Evolutionary conservation across 352 stramenopile genomes (phyloP).

Genomic region (Pythium volutum): DNA sequence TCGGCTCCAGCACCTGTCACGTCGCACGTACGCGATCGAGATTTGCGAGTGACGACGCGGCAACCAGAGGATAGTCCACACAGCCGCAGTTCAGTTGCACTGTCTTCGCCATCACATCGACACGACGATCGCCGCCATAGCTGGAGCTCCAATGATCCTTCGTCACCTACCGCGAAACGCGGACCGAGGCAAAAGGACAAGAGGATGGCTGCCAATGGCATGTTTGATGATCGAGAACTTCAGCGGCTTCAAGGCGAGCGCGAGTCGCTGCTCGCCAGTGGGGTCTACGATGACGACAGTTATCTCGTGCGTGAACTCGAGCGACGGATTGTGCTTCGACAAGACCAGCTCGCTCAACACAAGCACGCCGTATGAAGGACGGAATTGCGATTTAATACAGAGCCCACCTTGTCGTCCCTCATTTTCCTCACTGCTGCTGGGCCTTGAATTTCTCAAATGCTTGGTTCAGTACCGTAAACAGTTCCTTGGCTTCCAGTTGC

Average conservation of each 20-base stretch:
- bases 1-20: not conserved
- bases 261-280: slow-evolving; percentile 54
- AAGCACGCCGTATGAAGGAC: not conserved
- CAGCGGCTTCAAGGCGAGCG: slow-evolving; percentile 48
- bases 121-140: slow-evolving; percentile 7
- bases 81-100: not conserved
- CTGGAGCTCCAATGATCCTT: slow-evolving; percentile 13
- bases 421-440: slow-evolving; percentile 16
- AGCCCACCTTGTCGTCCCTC: no score
- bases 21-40: not conserved
- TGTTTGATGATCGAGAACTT: slow-evolving; percentile 31
- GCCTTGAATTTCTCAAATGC: slow-evolving; percentile 85
- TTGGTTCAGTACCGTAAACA: slow-evolving; percentile 87
- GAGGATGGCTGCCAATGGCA: not conserved
- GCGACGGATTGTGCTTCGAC: slow-evolving; percentile 41
- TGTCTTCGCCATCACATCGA: not conserved
- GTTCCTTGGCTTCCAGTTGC: slow-evolving; percentile 79
- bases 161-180: not conserved
- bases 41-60: not conserved
- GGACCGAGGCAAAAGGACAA: not conserved
- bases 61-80: not conserved
- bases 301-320: slow-evolving; percentile 68
- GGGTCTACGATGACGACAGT: slow-evolving; percentile 56
- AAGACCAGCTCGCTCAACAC: slow-evolving; percentile 14
- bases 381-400: no score